Evolutionary conservation across 139 green algal genomes (phyloP).

Genomic region (Coelastrella sp.): DNA sequence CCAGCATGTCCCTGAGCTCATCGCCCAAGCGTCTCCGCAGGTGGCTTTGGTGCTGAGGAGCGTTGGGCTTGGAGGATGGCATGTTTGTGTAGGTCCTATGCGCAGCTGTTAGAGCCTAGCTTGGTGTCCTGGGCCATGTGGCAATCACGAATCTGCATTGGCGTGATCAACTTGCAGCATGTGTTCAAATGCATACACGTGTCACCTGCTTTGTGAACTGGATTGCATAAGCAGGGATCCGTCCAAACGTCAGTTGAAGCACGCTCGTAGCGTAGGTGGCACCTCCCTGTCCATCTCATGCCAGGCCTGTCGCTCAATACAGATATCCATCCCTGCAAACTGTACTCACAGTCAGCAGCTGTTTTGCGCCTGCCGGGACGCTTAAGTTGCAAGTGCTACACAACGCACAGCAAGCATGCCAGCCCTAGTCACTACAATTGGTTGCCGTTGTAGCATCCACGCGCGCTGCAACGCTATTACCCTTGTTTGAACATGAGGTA

Average conservation of each 20-base stretch:
- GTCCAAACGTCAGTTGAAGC: too few relatives aligned
- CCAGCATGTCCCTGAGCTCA: neutral
- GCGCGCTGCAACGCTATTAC: too few relatives aligned
- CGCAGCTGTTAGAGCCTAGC: neutral
- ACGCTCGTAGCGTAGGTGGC: constrained; percentile 1
- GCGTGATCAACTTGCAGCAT: too few relatives aligned
- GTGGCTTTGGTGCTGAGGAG: constrained; percentile 69
- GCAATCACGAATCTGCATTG: neutral
- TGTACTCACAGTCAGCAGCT: neutral
- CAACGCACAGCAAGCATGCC: neutral
- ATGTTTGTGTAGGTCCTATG: constrained; percentile 65
- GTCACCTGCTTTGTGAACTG: too few relatives aligned
- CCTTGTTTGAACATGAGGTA: neutral
- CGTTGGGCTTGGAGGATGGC: constrained; percentile 84
- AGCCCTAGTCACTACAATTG: neutral
- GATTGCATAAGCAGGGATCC: too few relatives aligned
- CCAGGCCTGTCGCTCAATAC: too few relatives aligned
- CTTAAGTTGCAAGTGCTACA: neutral
- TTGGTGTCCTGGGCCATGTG: neutral
- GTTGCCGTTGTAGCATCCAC: neutral
- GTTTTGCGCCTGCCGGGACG: neutral
- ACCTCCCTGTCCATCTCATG: neutral
- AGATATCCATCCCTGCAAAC: too few relatives aligned
- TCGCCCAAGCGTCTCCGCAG: neutral
- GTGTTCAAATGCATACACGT: too few relatives aligned